Evolutionary conservation across 257 asterid species (phyloP), one percentile per base, ranked within the genome.

Genomic region (Ligustrum vulgare): DNA sequence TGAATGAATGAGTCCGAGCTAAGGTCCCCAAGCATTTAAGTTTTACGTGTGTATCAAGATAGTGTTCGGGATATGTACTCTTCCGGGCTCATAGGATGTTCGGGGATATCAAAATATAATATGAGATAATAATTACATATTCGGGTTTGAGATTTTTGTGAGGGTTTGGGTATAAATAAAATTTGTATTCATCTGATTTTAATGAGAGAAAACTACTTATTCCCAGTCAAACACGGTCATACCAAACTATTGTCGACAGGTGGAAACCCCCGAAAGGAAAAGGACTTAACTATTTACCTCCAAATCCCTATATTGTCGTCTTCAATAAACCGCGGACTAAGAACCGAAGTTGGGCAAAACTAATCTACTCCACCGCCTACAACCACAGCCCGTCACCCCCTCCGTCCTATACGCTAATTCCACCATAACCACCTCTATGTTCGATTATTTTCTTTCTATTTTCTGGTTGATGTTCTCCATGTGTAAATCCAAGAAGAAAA

Each of bases 401-500:
- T 28, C 67, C 71, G 47, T 15, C 45, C 72, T 6, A 11, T 10
- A 60, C 23, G 34, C 34, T 9, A 60, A 60, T 25, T 60, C 67
- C 35, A n/a, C 67, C 18, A 3, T 22, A 25, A 9, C 34, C 6
- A 56, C 3, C 35, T 32, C 16, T 60, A 23, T 2, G 9, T 20
- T 23, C 35, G 3, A 0, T 62, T 20, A 3, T 7, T 13, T 36
- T n/a, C 9, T 68, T 35, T 18, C n/a, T 6, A 12, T 37, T 43
- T 54, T 34, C 23, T 6, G 37, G 22, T 31, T 25, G 25, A 5
- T 13, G 34, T 66, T 43, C 67, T 74, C 25, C 67, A 79, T 86
- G 83, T 92, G 97, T 78, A 85, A 82, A 86, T 82, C 93, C 73
- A 89, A 87, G 90, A 86, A 81, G 51, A 85, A 73, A 41, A 72